A percentile compares a stretch with the other conserved stretches of the same genome.
phyloP scores from a whole-genome alignment of 176 grass and related monocot genomes.

The Paspalum notatum region DNA sequence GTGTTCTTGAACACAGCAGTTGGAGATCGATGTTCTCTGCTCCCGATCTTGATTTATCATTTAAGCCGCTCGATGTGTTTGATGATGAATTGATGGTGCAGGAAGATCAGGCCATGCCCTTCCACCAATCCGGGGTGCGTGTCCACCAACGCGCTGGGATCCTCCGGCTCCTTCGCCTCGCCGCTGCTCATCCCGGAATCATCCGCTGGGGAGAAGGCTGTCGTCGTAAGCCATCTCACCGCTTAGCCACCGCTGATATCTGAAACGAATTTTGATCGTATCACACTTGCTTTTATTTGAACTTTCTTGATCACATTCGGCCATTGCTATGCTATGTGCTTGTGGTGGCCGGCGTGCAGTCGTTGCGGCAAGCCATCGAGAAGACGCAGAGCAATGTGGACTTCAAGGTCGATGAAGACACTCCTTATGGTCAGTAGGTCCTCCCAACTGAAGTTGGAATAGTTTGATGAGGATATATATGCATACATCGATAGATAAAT shows the following conservation, averaged over 20 bases:
- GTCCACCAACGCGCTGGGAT: conserved; percentile 84
- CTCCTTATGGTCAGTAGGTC: conserved; percentile 39
- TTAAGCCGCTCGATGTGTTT: too few relatives aligned
- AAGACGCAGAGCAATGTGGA: conserved; percentile 73
- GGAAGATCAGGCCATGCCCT: conserved; percentile 89
- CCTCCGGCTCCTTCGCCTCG: conserved; percentile 67
- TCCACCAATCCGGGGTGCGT: conserved; percentile 83
- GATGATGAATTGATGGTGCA: conserved; percentile 32
- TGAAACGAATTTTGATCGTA: background rate
- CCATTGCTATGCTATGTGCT: background rate
- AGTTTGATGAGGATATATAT: background rate
- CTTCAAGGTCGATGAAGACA: conserved; percentile 66
- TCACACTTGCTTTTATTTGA: too few relatives aligned
- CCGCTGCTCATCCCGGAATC: conserved; percentile 75
- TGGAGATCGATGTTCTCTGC: background rate
- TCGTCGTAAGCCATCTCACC: background rate
- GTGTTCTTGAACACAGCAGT: background rate
- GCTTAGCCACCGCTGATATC: background rate
- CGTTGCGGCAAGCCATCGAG: conserved; percentile 63
- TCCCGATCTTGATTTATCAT: background rate
- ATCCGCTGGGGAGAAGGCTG: conserved; percentile 43
- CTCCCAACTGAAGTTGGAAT: background rate
- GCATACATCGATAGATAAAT: too few relatives aligned
- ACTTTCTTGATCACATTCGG: too few relatives aligned
- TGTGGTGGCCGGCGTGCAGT: conserved; percentile 18